Evolutionary conservation across 371 early-diverging fungal genomes (phyloP), one percentile per base, ranked within the genome.

Genomic region (Mucor piriformis): DNA sequence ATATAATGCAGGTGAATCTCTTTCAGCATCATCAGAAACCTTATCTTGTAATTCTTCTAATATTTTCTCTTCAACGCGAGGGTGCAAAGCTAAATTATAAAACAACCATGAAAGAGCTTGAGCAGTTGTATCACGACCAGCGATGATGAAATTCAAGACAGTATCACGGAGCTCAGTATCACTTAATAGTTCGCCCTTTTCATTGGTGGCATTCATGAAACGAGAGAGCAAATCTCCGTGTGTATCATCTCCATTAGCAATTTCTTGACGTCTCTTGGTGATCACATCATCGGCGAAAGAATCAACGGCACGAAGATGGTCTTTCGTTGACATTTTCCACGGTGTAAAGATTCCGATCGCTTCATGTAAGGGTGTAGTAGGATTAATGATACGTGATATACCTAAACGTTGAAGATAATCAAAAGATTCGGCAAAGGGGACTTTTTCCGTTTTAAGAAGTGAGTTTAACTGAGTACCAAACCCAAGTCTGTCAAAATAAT

Each of bases 71-170:
- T 79, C 72, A 7, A 81, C 56, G 3, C 72, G 62, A 21, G 86
- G 86, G 16, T 84, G 61, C 25, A 69, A 48, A 13, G 53, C 29
- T 6, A 91, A 55, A 12, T 70, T 57, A 33, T 77, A 88, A 47
- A 91, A 72, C 12, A 79, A 67, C 92, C 91, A 92, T 0, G 84
- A 73, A 8, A 92, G 59, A 0, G 90, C 81, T 52, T 87, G 85
- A 0, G 91, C 91, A 2, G 91, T 91, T 0, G 91, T 90, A 40
- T 87, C 88, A 42, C 88, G 72, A 23, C 88, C 90, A 24, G 81
- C 81, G 64, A 87, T 79, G 46, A 75, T 59, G 38, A 83, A 77
- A 47, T 83, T 84, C 8, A 84, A 35, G 10, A 82, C 66, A 11
- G 67, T 68, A 50, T 84, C 84, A 18, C 84, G 72, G 25, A 84